Conservation (phyloP, 2,329 filamentous ascomycete species). For the Juglanconis sp. region DNA sequence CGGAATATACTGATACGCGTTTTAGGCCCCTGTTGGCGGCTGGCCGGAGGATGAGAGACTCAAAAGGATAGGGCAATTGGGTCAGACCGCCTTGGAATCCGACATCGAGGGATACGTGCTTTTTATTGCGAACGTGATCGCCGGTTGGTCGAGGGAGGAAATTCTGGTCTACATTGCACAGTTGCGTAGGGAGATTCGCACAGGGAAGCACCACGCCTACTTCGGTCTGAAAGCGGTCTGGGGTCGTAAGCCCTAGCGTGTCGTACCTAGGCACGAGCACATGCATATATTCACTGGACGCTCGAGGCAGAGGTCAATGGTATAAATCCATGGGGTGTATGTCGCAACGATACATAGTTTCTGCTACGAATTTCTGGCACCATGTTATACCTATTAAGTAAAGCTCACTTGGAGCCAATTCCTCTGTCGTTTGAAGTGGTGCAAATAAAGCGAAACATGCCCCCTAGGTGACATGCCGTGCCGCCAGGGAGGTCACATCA, state of each 20-base stretch:
- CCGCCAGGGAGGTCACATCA: no score
- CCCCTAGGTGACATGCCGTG: no score
- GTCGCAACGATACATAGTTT: no score
- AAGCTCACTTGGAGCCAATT: no score
- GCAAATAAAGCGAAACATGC: no score
- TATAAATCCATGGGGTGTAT: no score
- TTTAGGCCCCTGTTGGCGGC: constrained; percentile 24
- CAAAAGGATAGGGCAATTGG: constrained; percentile 24
- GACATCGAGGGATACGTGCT: constrained; percentile 22
- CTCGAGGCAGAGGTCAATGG: no score
- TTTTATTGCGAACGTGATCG: constrained; percentile 33
- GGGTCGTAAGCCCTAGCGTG: constrained; percentile 24
- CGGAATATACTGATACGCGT: neutral
- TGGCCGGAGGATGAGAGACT: constrained; percentile 29
- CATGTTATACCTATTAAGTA: no score
- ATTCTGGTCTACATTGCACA: constrained; percentile 32
- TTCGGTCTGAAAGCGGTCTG: constrained; percentile 29
- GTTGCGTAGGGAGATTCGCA: constrained; percentile 30
- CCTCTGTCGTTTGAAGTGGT: no score
- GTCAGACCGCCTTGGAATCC: constrained; percentile 10
- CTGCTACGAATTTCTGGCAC: no score
- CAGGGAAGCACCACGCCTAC: constrained; percentile 26
- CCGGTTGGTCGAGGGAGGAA: constrained; percentile 33
- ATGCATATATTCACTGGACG: no score
- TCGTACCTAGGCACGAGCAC: neutral